A percentile compares a stretch with the other conserved stretches of the same genome.
Conservation (phyloP, 108 stramenopile species). For the Craspedostauros australis region DNA sequence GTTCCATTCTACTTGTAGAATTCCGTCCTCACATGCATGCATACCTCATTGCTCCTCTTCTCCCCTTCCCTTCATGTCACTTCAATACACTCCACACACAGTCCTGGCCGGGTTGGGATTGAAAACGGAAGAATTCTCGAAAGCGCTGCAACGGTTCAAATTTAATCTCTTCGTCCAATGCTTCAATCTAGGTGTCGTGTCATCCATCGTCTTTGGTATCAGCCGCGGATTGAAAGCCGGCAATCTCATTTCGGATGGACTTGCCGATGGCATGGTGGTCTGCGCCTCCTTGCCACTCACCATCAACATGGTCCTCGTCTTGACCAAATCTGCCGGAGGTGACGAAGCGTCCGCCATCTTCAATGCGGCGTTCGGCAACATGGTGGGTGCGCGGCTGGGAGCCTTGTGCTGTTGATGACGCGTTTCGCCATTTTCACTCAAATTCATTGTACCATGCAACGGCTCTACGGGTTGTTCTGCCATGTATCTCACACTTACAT, state of each 20-base stretch:
- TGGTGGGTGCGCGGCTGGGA: no score
- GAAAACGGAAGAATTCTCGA: constrained; percentile 76
- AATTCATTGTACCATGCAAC: no score
- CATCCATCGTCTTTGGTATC: constrained; percentile 50
- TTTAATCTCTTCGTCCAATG: constrained; percentile 76
- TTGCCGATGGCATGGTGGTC: constrained; percentile 80
- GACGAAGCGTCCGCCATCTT: constrained; percentile 82
- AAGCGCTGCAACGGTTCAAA: constrained; percentile 49
- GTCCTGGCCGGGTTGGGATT: constrained; percentile 68
- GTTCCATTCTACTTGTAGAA: no score
- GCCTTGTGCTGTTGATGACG: no score
- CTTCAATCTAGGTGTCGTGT: constrained; percentile 72
- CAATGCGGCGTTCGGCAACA: constrained; percentile 61
- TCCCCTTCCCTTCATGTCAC: not conserved
- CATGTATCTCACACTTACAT: no score
- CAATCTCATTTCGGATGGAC: constrained; percentile 28
- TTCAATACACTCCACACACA: no score
- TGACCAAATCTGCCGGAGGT: constrained; percentile 68
- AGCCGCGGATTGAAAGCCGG: constrained; percentile 36
- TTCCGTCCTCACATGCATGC: no score
- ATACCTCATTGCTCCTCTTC: not conserved
- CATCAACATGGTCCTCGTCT: constrained; percentile 79
- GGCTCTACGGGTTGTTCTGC: no score
- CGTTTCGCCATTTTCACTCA: no score
- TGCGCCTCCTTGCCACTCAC: constrained; percentile 72